phyloP scores from a whole-genome alignment of 2,329 filamentous ascomycete genomes.

The Aspergillus sojae region DNA sequence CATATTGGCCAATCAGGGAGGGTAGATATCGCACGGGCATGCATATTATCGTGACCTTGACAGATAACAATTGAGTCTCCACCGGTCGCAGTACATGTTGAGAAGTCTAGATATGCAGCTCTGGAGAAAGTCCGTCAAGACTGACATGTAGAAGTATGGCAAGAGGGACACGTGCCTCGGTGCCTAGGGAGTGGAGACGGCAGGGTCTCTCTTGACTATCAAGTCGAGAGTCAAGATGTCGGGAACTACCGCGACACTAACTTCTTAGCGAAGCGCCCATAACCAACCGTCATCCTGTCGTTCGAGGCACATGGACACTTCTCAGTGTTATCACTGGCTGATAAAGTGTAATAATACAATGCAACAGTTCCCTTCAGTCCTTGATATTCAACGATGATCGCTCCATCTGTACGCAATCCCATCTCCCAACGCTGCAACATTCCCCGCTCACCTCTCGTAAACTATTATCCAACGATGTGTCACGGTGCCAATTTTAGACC shows the following conservation, averaged over 20 bases:
- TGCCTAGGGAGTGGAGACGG: not conserved
- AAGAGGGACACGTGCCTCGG: not conserved
- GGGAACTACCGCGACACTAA: conserved; percentile 6
- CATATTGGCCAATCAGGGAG: not conserved
- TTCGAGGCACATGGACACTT: conserved; percentile 2
- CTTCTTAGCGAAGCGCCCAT: not conserved
- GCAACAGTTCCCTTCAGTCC: not conserved
- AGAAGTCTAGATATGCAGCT: not conserved
- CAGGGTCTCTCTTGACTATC: not conserved
- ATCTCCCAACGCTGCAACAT: not conserved
- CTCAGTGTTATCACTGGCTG: not conserved
- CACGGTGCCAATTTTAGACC: not conserved
- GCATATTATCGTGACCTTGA: not conserved
- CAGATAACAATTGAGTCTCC: not conserved
- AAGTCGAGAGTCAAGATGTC: not conserved
- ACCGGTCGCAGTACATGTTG: not conserved
- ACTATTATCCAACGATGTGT: not conserved
- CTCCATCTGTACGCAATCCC: not conserved
- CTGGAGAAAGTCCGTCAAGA: not conserved
- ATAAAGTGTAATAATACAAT: not conserved
- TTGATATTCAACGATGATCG: not conserved
- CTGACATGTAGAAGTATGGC: not conserved
- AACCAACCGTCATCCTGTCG: conserved; percentile 1
- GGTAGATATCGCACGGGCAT: not conserved
- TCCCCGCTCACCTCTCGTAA: conserved; percentile 3